A percentile compares a stretch with the other conserved stretches of the same genome.
These are phyloP conservation scores for Acanthochlamys bracteata DNA, from an alignment of 106 monocot species.

Conservation along the genomic window DNA sequence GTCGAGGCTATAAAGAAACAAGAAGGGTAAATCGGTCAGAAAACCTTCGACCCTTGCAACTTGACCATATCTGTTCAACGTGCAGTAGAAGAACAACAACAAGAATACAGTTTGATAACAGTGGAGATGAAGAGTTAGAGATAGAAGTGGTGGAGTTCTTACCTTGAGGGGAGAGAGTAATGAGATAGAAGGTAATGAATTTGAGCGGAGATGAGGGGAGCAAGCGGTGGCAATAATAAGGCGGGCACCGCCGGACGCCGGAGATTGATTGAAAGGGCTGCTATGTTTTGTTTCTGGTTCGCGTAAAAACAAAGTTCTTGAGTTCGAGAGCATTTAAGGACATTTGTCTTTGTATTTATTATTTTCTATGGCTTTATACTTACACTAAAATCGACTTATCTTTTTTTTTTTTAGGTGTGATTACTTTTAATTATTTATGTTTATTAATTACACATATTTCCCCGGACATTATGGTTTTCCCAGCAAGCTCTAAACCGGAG, in stretches of 20 bases:
- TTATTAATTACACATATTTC: too few species aligned
- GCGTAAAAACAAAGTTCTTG: too few species aligned
- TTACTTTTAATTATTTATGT: too few species aligned
- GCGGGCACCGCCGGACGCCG: conserved; percentile 10
- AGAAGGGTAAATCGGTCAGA: conserved; percentile 69
- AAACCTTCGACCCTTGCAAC: conserved; percentile 38
- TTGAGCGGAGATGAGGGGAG: conserved; percentile 67
- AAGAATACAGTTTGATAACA: not conserved
- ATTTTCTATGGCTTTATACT: too few species aligned
- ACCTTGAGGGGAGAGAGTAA: conserved; percentile 63
- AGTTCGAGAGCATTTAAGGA: too few species aligned
- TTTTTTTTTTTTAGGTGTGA: too few species aligned
- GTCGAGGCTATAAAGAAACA: conserved; percentile 91
- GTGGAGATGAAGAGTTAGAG: not conserved
- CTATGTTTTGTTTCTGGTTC: too few species aligned
- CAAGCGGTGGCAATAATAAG: conserved; percentile 15
- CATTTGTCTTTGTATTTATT: too few species aligned
- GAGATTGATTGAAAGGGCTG: not conserved
- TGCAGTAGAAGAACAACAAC: conserved; percentile 1
- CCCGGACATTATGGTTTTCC: too few species aligned
- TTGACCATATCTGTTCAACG: conserved; percentile 70
- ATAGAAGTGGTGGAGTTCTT: not conserved
- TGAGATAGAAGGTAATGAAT: conserved; percentile 55
- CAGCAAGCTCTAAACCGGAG: too few species aligned
- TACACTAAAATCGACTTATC: too few species aligned